These are phyloP conservation scores for Oryza officinalis DNA, from an alignment of 176 grass and related monocot species.

Conservation along the genomic window DNA sequence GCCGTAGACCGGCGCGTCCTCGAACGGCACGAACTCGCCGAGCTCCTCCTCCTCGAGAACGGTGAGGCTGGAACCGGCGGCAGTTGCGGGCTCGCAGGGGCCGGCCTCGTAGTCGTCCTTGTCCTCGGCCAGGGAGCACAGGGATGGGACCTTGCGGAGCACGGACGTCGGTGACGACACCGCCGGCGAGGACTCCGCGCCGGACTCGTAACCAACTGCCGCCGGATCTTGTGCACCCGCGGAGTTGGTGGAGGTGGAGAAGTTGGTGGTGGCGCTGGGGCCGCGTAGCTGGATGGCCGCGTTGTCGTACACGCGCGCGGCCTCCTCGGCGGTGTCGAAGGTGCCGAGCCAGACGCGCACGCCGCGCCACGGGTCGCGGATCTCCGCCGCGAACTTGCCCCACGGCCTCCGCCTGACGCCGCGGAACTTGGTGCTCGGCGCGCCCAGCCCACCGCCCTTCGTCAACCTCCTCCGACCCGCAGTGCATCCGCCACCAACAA, in stretches of 20 bases:
- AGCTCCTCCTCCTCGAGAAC: conserved; percentile 47
- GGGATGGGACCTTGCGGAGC: conserved; percentile 64
- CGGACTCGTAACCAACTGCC: conserved; percentile 63
- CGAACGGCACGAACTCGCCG: conserved; percentile 60
- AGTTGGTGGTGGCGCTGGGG: conserved; percentile 60
- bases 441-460: not conserved
- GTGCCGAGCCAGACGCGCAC: conserved; percentile 93
- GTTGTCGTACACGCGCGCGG: conserved; percentile 75
- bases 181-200: conserved; percentile 53
- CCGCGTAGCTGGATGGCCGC: conserved; percentile 74
- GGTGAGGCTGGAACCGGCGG: not conserved
- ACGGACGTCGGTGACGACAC: conserved; percentile 82
- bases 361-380: conserved; percentile 81
- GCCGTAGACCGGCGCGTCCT: conserved; percentile 59
- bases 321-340: conserved; percentile 94
- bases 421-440: conserved; percentile 61
- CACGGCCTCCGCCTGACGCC: conserved; percentile 82
- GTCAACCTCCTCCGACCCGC: conserved; percentile 14
- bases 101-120: conserved; percentile 29
- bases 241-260: not conserved
- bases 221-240: not conserved
- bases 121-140: conserved; percentile 44
- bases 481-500: not conserved
- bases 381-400: conserved; percentile 91
- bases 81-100: not conserved